A percentile compares a stretch with the other conserved stretches of the same genome.
Evolutionary conservation across 768 basidiomycete species (phyloP).

Genomic region (Zangia roseola): DNA sequence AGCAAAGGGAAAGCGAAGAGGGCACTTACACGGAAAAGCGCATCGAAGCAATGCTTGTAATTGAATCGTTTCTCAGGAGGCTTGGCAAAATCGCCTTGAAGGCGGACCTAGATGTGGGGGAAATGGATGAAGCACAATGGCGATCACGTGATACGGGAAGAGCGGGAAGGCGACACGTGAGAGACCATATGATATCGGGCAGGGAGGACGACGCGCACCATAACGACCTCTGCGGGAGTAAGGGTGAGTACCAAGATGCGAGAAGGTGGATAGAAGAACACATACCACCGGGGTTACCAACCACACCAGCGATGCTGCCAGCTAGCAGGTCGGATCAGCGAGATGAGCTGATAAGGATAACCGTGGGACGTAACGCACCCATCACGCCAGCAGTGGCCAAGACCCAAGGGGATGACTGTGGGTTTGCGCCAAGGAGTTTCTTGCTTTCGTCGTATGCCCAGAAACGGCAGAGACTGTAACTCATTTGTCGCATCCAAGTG

Average conservation of each 20-base stretch:
- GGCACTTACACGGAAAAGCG: conserved; percentile 75
- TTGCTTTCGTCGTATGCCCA: conserved; percentile 93
- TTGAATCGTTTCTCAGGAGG: conserved; percentile 85
- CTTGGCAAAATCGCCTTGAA: conserved; percentile 91
- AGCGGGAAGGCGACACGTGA: conserved; percentile 1
- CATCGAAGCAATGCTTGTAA: conserved; percentile 89
- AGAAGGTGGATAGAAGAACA: conserved; percentile 16
- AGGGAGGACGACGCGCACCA: conserved; percentile 40
- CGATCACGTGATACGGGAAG: conserved; percentile 17
- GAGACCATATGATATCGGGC: conserved; percentile 15
- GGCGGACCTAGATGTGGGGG: conserved; percentile 49
- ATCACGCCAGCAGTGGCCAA: conserved; percentile 80
- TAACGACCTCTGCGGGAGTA: conserved; percentile 58
- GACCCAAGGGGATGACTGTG: conserved; percentile 75
- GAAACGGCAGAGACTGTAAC: conserved; percentile 89
- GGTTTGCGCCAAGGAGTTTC: conserved; percentile 68
- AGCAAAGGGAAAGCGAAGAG: not conserved
- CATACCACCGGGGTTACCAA: conserved; percentile 87
- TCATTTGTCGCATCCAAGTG: conserved; percentile 91
- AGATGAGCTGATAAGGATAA: not conserved
- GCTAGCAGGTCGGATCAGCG: conserved; percentile 41
- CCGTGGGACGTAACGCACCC: conserved; percentile 50
- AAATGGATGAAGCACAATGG: not conserved
- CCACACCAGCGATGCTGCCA: conserved; percentile 79
- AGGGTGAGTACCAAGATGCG: not conserved